phyloP scores from a whole-genome alignment of 805 yeast species.

The Candida coquimbonensis region DNA sequence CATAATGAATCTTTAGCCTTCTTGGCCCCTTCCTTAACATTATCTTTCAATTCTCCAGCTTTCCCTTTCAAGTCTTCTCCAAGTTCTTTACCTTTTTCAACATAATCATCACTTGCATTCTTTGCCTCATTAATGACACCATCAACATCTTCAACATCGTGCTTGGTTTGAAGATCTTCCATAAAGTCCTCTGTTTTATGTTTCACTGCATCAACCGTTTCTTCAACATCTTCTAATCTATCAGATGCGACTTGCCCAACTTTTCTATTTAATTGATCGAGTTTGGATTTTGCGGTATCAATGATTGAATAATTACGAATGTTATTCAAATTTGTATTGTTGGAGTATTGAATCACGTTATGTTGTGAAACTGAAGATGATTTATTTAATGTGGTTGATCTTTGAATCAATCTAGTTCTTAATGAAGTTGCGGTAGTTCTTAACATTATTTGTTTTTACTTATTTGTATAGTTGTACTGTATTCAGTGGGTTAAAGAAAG shows the following conservation, averaged over 20 bases:
- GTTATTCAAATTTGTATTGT: not conserved
- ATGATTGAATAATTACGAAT: slow-evolving; percentile 15
- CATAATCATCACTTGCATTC: not conserved
- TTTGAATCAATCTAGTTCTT: too few species aligned
- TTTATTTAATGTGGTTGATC: too few species aligned
- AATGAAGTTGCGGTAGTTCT: too few species aligned
- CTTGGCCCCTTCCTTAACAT: slow-evolving; percentile 1
- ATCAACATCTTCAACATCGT: slow-evolving; percentile 3
- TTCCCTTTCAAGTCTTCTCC: slow-evolving; percentile 1
- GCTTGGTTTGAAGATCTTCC: not conserved
- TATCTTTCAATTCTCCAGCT: slow-evolving; percentile 4
- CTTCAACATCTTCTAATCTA: slow-evolving; percentile 15
- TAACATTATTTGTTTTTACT: too few species aligned
- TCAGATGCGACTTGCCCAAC: slow-evolving; percentile 21
- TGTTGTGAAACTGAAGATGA: not conserved
- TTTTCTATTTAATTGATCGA: slow-evolving; percentile 17
- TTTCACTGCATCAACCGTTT: slow-evolving; percentile 8
- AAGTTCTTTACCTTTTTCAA: slow-evolving; percentile 4
- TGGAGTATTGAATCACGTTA: not conserved
- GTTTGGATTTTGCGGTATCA: slow-evolving; percentile 17
- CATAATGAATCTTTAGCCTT: not conserved
- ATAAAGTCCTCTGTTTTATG: slow-evolving; percentile 2
- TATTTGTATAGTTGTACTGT: too few species aligned
- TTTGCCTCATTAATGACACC: not conserved
- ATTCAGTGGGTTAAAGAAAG: too few species aligned